Conservation (phyloP, 2,329 filamentous ascomycete genomes). For the Neoscytalidium dimidiatum region DNA sequence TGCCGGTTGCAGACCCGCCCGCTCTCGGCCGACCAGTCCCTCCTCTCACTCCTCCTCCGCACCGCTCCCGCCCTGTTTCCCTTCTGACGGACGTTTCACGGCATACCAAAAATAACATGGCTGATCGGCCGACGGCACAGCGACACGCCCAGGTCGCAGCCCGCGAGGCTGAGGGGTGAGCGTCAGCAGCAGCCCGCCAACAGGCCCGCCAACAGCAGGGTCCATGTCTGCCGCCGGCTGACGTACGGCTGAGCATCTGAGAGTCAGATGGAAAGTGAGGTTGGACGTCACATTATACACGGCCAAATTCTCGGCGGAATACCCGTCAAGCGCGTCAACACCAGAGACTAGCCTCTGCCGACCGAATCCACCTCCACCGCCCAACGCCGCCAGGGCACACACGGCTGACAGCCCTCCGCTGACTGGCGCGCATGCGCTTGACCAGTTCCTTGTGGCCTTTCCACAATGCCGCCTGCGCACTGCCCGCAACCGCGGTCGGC, state of each 20-base stretch:
- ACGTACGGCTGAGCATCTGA: background rate
- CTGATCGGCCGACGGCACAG: slow-evolving; percentile 2
- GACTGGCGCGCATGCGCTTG: background rate
- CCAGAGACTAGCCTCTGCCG: background rate
- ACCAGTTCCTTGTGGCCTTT: too few relatives aligned
- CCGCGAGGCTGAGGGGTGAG: background rate
- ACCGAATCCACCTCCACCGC: background rate
- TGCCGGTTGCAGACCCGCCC: background rate
- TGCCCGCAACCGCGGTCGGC: too few relatives aligned
- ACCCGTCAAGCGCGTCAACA: background rate
- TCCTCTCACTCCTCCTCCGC: background rate
- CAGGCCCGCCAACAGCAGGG: too few relatives aligned
- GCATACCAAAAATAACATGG: slow-evolving; percentile 6
- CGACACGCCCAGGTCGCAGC: background rate
- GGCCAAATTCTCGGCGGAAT: background rate
- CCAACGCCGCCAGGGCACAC: too few relatives aligned
- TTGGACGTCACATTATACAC: background rate
- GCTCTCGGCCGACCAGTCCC: background rate
- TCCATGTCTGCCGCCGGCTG: background rate
- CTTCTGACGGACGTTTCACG: slow-evolving; percentile 2
- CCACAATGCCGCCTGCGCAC: too few relatives aligned
- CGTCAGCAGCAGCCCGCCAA: background rate
- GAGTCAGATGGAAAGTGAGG: background rate
- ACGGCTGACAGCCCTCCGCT: too few relatives aligned
- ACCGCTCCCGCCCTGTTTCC: background rate